Percentiles rank a stretch among this genome's conserved stretches.
Conservation (phyloP, 495 filamentous ascomycete genomes). For the Parachaetomium inaequale region DNA sequence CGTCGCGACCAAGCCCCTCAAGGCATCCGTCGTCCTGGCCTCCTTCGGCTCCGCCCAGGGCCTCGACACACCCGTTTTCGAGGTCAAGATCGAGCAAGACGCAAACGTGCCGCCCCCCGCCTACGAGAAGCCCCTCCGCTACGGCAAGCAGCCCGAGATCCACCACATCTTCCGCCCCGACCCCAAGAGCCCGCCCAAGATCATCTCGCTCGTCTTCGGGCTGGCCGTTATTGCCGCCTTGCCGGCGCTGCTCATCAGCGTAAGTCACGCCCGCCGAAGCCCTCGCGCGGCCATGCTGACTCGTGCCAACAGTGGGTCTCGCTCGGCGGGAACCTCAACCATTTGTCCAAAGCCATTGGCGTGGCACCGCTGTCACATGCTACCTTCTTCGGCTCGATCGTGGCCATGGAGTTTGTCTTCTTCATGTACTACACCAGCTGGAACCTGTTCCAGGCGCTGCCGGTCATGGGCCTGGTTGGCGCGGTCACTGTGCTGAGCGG, state of each 20-base stretch:
- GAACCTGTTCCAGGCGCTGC: conserved; percentile 89
- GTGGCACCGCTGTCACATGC: conserved; percentile 73
- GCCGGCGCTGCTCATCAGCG: conserved; percentile 64
- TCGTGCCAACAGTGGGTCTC: conserved; percentile 59
- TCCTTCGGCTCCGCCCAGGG: conserved; percentile 76
- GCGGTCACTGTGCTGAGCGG: conserved; percentile 79
- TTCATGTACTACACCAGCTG: conserved; percentile 91
- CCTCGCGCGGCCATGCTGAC: not conserved
- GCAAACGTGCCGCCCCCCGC: conserved; percentile 56
- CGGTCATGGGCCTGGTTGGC: conserved; percentile 63
- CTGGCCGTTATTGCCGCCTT: conserved; percentile 66
- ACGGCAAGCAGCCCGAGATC: conserved; percentile 79
- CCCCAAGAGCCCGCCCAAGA: conserved; percentile 73
- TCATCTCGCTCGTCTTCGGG: conserved; percentile 76
- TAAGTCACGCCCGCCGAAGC: conserved; percentile 43
- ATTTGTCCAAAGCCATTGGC: conserved; percentile 68
- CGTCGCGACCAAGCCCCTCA: conserved; percentile 58
- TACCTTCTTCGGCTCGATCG: conserved; percentile 76
- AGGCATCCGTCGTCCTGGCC: conserved; percentile 75
- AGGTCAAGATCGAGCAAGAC: conserved; percentile 54
- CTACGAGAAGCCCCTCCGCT: conserved; percentile 65
- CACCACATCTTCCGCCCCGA: conserved; percentile 85
- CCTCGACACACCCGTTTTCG: conserved; percentile 66
- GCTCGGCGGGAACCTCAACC: conserved; percentile 80
- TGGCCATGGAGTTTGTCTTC: conserved; percentile 87